Conservation (phyloP, 805 yeast genomes). For the Debaryomyces tyrocola region DNA sequence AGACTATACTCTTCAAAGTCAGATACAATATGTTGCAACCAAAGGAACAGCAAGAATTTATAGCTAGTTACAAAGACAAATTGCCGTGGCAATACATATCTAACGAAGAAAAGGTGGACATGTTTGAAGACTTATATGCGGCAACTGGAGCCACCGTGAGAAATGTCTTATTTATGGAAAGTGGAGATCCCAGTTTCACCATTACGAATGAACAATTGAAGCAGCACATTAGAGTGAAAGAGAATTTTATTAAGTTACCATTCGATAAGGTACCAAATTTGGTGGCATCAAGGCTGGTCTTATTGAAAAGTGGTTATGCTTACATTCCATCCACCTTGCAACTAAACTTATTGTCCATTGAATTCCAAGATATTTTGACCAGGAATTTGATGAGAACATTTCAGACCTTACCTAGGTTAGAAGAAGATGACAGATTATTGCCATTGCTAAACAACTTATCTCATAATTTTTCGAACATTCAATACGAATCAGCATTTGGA, state of each 20-base stretch:
- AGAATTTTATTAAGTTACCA: conserved; percentile 78
- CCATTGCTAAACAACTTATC: conserved; percentile 83
- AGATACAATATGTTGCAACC: conserved; percentile 66
- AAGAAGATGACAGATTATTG: conserved; percentile 86
- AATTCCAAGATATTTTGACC: conserved; percentile 56
- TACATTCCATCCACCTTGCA: conserved; percentile 85
- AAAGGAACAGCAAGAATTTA: conserved; percentile 68
- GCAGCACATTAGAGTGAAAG: conserved; percentile 50
- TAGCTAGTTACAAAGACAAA: conserved; percentile 51
- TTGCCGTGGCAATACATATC: conserved; percentile 72
- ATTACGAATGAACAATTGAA: conserved; percentile 52
- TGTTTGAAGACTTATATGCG: conserved; percentile 51
- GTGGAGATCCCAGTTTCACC: conserved; percentile 23
- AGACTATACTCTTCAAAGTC: conserved; percentile 68
- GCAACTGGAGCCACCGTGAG: conserved; percentile 51
- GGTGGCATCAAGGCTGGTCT: conserved; percentile 70
- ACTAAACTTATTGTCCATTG: conserved; percentile 64
- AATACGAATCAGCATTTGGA: conserved; percentile 56
- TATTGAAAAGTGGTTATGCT: conserved; percentile 67
- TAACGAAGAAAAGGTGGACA: conserved; percentile 56
- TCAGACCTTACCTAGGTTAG: conserved; percentile 76
- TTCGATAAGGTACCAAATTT: conserved; percentile 83
- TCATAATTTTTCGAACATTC: conserved; percentile 43
- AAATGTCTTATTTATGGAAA: conserved; percentile 33
- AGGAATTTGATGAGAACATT: conserved; percentile 64